Evolutionary conservation across 2,329 filamentous ascomycete genomes (phyloP).

Genomic region (Plenodomus biglobosus): DNA sequence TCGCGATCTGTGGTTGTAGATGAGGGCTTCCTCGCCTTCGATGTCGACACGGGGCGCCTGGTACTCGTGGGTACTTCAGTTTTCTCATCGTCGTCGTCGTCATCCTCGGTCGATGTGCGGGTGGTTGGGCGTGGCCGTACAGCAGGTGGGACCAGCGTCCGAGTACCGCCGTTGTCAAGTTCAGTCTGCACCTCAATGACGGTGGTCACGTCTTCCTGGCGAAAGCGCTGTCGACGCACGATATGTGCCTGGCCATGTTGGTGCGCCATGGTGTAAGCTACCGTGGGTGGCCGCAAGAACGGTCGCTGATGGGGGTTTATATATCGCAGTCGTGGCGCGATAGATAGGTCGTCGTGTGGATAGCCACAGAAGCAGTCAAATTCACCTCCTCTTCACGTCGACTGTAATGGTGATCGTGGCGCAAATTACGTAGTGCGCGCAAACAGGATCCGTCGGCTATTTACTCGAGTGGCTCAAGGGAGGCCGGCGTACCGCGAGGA

Average conservation of each 20-base stretch:
- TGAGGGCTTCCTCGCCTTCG: conserved; percentile 22
- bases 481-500: conserved; percentile 30
- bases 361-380: conserved; percentile 1
- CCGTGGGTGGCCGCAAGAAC: conserved; percentile 4
- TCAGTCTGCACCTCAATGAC: conserved; percentile 54
- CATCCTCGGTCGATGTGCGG: conserved; percentile 9
- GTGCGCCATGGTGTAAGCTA: conserved; percentile 21
- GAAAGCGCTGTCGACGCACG: conserved; percentile 32
- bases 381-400: conserved; percentile 13
- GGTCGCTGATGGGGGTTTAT: not conserved
- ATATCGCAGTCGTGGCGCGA: not conserved
- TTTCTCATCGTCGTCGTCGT: conserved; percentile 13
- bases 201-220: conserved; percentile 26
- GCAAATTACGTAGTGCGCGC: conserved; percentile 28
- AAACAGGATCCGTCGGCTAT: conserved; percentile 22
- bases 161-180: conserved; percentile 47
- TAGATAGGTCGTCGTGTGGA: not conserved
- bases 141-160: conserved; percentile 24
- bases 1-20: conserved; percentile 15
- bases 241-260: conserved; percentile 33
- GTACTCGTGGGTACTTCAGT: not conserved
- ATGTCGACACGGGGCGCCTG: conserved; percentile 8
- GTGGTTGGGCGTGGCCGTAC: conserved; percentile 19
- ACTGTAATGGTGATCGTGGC: conserved; percentile 5
- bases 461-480: conserved; percentile 29